Evolutionary conservation across 2,329 filamentous ascomycete species (phyloP).

Genomic region (Cytospora schulzeri): DNA sequence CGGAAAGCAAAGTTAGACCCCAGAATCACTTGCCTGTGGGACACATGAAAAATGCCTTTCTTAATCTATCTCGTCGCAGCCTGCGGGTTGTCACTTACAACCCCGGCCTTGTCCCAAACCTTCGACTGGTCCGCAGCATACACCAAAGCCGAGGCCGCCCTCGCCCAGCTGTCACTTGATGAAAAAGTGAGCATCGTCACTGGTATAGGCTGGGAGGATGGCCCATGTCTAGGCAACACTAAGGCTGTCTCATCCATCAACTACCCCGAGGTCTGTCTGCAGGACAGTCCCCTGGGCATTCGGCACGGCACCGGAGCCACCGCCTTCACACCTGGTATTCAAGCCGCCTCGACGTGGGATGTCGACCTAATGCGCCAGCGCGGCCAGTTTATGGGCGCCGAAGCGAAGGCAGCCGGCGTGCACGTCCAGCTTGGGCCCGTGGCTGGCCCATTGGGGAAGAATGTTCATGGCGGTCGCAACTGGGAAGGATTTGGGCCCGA

Average conservation of each 20-base stretch:
- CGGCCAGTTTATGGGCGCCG: slow-evolving; percentile 68
- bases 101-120: slow-evolving; percentile 50
- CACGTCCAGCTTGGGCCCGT: slow-evolving; percentile 76
- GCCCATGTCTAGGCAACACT: slow-evolving; percentile 67
- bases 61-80: slow-evolving; percentile 4
- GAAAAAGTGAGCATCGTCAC: slow-evolving; percentile 83
- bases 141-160: slow-evolving; percentile 65
- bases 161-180: slow-evolving; percentile 68
- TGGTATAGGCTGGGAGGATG: slow-evolving; percentile 75
- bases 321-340: slow-evolving; percentile 79
- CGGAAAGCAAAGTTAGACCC: not conserved
- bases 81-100: slow-evolving; percentile 48
- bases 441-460: slow-evolving; percentile 74
- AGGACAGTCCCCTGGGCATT: slow-evolving; percentile 79
- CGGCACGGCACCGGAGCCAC: slow-evolving; percentile 71
- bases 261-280: slow-evolving; percentile 75
- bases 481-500: slow-evolving; percentile 85
- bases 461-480: slow-evolving; percentile 73
- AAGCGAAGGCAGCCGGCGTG: slow-evolving; percentile 70
- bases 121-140: slow-evolving; percentile 68
- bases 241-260: slow-evolving; percentile 56
- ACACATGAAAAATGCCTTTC: not conserved
- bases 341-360: slow-evolving; percentile 80
- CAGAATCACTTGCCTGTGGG: not conserved
- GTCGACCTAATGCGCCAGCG: slow-evolving; percentile 71